Evolutionary conservation across 495 filamentous ascomycete species (phyloP).

Genomic region (Xylaria castorea): DNA sequence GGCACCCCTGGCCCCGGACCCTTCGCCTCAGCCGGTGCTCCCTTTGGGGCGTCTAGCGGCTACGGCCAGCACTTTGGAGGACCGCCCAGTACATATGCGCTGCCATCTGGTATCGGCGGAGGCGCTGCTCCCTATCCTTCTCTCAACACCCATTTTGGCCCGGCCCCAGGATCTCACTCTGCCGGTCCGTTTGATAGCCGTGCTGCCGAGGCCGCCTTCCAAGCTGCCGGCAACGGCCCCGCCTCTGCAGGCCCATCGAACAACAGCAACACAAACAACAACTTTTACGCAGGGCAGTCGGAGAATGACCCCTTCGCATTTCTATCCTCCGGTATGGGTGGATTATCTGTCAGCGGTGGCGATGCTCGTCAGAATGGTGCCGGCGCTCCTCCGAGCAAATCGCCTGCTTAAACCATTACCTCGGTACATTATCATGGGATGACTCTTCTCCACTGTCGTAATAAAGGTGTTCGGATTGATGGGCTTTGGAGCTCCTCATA

Average conservation of each 20-base stretch:
- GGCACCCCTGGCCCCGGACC: conserved; percentile 85
- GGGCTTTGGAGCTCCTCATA: conserved; percentile 22
- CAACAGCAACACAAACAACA: conserved; percentile 41
- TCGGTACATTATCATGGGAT: conserved; percentile 12
- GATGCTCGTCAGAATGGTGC: conserved; percentile 82
- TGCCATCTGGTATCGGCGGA: conserved; percentile 88
- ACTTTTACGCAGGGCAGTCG: conserved; percentile 61
- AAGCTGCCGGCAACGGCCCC: conserved; percentile 78
- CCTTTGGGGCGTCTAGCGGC: conserved; percentile 75
- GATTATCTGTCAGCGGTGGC: conserved; percentile 81
- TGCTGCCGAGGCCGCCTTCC: conserved; percentile 89
- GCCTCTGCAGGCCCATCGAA: conserved; percentile 69
- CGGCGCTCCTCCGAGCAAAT: conserved; percentile 66
- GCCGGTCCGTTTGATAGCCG: conserved; percentile 92
- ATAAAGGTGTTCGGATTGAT: conserved; percentile 41
- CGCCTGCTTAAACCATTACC: conserved; percentile 57
- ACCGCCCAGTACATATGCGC: conserved; percentile 85
- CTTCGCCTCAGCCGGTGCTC: conserved; percentile 71
- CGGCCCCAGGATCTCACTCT: conserved; percentile 75
- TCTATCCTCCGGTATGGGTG: conserved; percentile 80
- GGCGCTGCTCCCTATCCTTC: conserved; percentile 81
- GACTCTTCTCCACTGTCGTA: conserved; percentile 20
- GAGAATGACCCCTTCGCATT: conserved; percentile 88
- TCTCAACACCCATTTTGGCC: conserved; percentile 78
- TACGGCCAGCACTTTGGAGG: conserved; percentile 88